These are phyloP conservation scores for Apium graveolens DNA, from an alignment of 129 eudicot genomes.

Conservation along the genomic window DNA sequence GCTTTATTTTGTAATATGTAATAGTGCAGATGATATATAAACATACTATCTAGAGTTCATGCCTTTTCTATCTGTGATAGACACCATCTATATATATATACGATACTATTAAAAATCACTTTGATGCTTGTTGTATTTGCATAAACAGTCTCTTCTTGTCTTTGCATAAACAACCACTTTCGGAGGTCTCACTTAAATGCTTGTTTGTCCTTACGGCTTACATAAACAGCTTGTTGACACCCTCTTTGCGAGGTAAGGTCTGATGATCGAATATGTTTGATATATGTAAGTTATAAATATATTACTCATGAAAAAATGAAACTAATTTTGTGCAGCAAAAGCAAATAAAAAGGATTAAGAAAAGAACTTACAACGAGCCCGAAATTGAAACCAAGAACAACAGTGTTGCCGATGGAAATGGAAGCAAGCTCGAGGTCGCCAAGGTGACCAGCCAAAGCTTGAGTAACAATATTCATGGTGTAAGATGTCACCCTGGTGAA, in stretches of 20 bases:
- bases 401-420: conserved; percentile 36
- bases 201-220: no score
- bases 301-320: neutral
- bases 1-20: neutral
- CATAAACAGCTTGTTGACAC: no score
- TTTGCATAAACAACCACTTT: no score
- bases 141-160: neutral
- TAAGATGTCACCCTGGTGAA: conserved; percentile 29
- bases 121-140: neutral
- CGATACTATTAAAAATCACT: neutral
- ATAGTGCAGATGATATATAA: neutral
- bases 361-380: conserved; percentile 28
- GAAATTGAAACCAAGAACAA: conserved; percentile 33
- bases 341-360: neutral
- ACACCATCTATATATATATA: neutral
- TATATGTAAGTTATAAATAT: neutral
- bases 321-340: neutral
- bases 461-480: conserved; percentile 36
- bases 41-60: neutral
- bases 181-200: no score
- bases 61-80: neutral
- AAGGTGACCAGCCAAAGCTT: conserved; percentile 43
- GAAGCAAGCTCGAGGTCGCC: conserved; percentile 41
- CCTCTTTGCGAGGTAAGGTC: no score
- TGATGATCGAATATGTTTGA: neutral